Evolutionary conservation across 257 asterid species (phyloP).

Genomic region (Rhazya stricta): DNA sequence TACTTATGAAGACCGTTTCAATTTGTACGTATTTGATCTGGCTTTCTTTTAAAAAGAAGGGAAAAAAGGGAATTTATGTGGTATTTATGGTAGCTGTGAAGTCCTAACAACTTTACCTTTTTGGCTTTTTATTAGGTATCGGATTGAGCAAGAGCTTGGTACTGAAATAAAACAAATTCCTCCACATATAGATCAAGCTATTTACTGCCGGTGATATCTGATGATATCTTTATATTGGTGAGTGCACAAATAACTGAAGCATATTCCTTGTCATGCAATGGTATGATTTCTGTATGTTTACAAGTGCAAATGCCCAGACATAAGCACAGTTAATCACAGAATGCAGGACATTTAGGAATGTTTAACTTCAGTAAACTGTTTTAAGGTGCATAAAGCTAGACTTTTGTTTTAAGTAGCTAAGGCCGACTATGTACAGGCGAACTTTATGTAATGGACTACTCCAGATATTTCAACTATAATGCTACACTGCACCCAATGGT

Average conservation of each 20-base stretch:
- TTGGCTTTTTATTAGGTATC: conserved; percentile 42
- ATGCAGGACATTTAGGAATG: no score
- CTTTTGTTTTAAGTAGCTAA: no score
- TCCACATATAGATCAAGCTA: conserved; percentile 74
- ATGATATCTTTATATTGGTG: neutral
- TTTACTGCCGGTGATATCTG: conserved; percentile 58
- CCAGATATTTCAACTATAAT: neutral
- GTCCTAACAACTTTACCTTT: neutral
- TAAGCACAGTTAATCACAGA: no score
- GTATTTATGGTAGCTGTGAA: neutral
- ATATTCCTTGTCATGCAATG: no score
- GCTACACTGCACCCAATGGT: neutral
- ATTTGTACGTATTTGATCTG: conserved; percentile 44
- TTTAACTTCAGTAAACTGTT: no score
- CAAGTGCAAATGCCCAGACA: no score
- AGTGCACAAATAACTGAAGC: no score
- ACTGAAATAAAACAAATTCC: conserved; percentile 91
- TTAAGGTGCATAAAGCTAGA: no score
- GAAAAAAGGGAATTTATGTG: neutral
- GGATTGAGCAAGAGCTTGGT: conserved; percentile 90
- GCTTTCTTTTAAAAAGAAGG: neutral
- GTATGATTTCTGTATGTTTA: no score
- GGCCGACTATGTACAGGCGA: no score
- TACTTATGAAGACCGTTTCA: conserved; percentile 80
- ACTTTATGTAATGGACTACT: no score